phyloP scores from a whole-genome alignment of 2,329 filamentous ascomycete species.

The Cladosporium sp. region DNA sequence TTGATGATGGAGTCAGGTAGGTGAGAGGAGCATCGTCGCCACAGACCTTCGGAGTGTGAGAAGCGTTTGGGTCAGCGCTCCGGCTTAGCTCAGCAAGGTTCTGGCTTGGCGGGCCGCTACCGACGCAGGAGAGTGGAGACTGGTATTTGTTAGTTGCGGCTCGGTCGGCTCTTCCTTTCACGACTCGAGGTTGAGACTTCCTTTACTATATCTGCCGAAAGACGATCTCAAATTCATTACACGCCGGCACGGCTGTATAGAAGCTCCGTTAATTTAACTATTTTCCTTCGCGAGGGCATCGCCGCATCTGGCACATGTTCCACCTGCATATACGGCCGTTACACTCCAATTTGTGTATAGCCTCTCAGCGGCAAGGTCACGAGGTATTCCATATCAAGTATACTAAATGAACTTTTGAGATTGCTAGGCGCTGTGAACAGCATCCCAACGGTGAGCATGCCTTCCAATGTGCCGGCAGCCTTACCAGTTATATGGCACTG shows the following conservation, averaged over 20 bases:
- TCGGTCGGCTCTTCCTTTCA: background rate
- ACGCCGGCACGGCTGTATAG: background rate
- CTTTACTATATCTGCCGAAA: background rate
- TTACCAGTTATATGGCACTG: background rate
- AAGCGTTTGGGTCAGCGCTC: background rate
- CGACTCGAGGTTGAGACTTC: background rate
- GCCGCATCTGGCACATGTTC: background rate
- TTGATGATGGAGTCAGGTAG: background rate
- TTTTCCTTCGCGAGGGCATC: background rate
- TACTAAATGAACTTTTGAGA: background rate
- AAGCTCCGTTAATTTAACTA: background rate
- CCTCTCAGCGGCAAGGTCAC: background rate
- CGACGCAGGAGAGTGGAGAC: background rate
- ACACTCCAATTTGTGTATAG: background rate
- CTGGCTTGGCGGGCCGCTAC: background rate
- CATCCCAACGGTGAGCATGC: background rate
- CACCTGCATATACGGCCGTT: background rate
- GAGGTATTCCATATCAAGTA: background rate
- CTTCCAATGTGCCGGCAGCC: background rate
- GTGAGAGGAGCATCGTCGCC: background rate
- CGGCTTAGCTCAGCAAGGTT: background rate
- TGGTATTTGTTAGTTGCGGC: background rate
- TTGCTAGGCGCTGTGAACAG: background rate
- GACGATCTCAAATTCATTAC: background rate
- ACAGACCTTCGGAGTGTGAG: background rate